Percentiles rank a stretch among this genome's conserved stretches.
Evolutionary conservation across 2,329 filamentous ascomycete species (phyloP).

Genomic region (Torrubiellomyces zombiae): DNA sequence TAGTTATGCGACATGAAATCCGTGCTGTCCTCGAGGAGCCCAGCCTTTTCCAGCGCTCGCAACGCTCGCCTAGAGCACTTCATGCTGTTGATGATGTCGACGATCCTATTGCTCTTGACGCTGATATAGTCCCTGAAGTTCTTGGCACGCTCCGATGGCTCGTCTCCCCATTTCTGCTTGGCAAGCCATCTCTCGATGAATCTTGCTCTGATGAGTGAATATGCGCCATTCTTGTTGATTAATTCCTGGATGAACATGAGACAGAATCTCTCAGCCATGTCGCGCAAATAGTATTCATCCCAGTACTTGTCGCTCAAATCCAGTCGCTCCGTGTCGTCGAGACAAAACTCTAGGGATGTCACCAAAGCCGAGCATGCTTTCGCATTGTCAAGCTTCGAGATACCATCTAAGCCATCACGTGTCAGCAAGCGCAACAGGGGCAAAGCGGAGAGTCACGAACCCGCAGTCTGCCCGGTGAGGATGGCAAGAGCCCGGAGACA

Average conservation of each 20-base stretch:
- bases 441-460: slow-evolving; percentile 6
- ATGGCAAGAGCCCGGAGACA: slow-evolving; percentile 39
- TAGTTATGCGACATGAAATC: no score
- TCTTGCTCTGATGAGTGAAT: slow-evolving; percentile 41
- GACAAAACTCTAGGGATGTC: slow-evolving; percentile 39
- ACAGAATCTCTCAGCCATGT: slow-evolving; percentile 43
- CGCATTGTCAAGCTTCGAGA: slow-evolving; percentile 30
- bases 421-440: slow-evolving; percentile 7
- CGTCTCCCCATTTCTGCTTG: slow-evolving; percentile 51
- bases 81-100: slow-evolving; percentile 32
- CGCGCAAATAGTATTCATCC: slow-evolving; percentile 47
- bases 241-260: slow-evolving; percentile 41
- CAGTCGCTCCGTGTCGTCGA: slow-evolving; percentile 31
- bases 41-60: slow-evolving; percentile 33
- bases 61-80: slow-evolving; percentile 33
- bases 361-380: slow-evolving; percentile 40
- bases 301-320: slow-evolving; percentile 37
- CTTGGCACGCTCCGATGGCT: slow-evolving; percentile 30
- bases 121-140: slow-evolving; percentile 37
- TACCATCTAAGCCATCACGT: slow-evolving; percentile 15
- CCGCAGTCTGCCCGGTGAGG: slow-evolving; percentile 26
- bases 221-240: slow-evolving; percentile 39
- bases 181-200: slow-evolving; percentile 61
- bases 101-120: slow-evolving; percentile 32
- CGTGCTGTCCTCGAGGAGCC: slow-evolving; percentile 21